Base-by-base conservation (phyloP, 495 filamentous ascomycete species). In the Copromyces sp. region DNA sequence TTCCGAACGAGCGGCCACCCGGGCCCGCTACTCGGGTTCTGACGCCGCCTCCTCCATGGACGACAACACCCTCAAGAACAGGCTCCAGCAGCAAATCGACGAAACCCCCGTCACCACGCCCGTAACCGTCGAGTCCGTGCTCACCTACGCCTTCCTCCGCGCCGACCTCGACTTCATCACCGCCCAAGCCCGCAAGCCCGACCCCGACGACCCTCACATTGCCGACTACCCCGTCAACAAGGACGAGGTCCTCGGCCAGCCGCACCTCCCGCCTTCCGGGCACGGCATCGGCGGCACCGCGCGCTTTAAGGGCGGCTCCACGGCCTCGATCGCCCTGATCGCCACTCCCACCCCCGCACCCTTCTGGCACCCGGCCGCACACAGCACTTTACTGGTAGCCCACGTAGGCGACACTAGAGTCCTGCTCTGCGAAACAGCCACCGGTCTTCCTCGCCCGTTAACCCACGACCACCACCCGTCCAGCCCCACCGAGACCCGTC, bases 391-490 rank as follows among this genome's bases (percentile, higher is more conserved):
- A 35, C 80, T 97, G n/a, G 90, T 92, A 37, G 91, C 93, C 7
- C 95, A 99, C 79, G 93, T 97, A 14, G 95, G 95, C 72, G 95
- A 99, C 79, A 98, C 94, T 1, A 89, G 94, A 38, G 90, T 97
- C 70, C 83, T 99, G 29, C 88, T 99, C 9, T 97, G 93, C 82
- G 89, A 90, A 42, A 97, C 94, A 0, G 82, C 82, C 14, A 94
- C 90, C 4, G 95, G 95, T 35, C 84, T 89, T 29, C 89, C 94
- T 5, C 85, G 91, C 8, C 92, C 95, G 2, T 76, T 97, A 1
- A 98, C 96, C 0, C 91, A 88, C 16, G 91, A 95, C 80, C 95
- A 99, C 82, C 95, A 94, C 77, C 95, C 95, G 0, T 92, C 90
- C n/a, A 87, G 90, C 1, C 95, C 96, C 0, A 83, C 88, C 70